These are phyloP conservation scores for Annulohypoxylon bovei DNA, from an alignment of 495 filamentous ascomycete species.

Conservation along the genomic window DNA sequence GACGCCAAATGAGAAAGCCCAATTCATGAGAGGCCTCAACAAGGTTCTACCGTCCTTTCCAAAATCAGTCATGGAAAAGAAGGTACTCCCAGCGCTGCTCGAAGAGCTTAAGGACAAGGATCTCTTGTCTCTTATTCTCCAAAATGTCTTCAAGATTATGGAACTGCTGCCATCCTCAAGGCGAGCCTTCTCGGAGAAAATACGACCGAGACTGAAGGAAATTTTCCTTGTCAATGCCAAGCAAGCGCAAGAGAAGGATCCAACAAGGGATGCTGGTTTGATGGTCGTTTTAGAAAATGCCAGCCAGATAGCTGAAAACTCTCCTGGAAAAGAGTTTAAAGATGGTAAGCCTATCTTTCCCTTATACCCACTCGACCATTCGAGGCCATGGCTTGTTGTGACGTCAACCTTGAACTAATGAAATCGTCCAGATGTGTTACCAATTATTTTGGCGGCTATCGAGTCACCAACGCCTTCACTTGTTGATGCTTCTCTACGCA, in stretches of 20 bases:
- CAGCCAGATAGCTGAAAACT: constrained; percentile 76
- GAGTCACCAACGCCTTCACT: constrained; percentile 89
- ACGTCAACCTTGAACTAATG: constrained; percentile 27
- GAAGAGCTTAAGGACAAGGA: constrained; percentile 95
- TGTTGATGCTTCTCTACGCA: constrained; percentile 82
- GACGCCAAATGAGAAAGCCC: constrained; percentile 86
- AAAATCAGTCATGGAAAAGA: constrained; percentile 91
- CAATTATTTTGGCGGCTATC: constrained; percentile 80
- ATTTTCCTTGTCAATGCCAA: constrained; percentile 72
- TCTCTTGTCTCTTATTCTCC: constrained; percentile 80
- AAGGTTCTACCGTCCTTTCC: constrained; percentile 91
- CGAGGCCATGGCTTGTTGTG: not conserved
- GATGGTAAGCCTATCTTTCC: constrained; percentile 66
- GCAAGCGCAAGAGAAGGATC: constrained; percentile 74
- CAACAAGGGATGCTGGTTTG: constrained; percentile 85
- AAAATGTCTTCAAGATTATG: constrained; percentile 91
- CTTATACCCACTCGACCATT: not conserved
- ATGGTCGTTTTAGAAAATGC: constrained; percentile 90
- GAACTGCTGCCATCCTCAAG: constrained; percentile 76
- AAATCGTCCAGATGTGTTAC: constrained; percentile 73
- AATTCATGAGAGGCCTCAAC: constrained; percentile 89
- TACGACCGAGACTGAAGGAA: constrained; percentile 84
- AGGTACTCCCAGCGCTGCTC: constrained; percentile 84
- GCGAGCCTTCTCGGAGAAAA: constrained; percentile 80
- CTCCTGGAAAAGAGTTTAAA: constrained; percentile 91